A percentile compares a stretch with the other conserved stretches of the same genome.
These are phyloP conservation scores for Alternaria postmessia DNA, from an alignment of 2,329 filamentous ascomycete species.

Conservation along the genomic window DNA sequence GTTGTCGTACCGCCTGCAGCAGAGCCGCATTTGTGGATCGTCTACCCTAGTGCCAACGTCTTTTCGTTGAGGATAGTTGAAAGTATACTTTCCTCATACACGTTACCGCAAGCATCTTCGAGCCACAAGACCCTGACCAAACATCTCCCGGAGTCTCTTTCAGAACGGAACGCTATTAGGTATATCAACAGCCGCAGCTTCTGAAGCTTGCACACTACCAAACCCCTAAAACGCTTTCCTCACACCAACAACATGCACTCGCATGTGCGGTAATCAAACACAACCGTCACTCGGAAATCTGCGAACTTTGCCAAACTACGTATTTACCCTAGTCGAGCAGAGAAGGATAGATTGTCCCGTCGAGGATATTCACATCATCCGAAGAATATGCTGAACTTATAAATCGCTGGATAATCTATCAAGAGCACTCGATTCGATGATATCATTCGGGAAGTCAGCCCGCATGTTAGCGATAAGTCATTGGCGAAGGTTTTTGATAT, in stretches of 20 bases:
- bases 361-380: neutral
- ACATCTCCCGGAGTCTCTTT: neutral
- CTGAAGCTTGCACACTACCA: neutral
- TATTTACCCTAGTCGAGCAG: neutral
- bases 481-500: neutral
- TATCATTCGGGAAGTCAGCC: neutral
- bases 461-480: neutral
- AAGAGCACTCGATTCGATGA: neutral
- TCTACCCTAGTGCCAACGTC: constrained; percentile 4
- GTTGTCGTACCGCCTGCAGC: constrained; percentile 7
- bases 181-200: neutral
- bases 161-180: neutral
- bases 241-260: too few species aligned
- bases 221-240: too few species aligned
- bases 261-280: too few species aligned
- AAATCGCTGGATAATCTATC: neutral
- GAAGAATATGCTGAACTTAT: neutral
- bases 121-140: neutral
- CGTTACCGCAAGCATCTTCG: too few species aligned
- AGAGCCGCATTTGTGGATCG: constrained; percentile 21
- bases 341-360: neutral
- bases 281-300: too few species aligned
- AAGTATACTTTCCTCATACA: neutral
- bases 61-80: neutral
- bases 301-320: neutral